phyloP scores from a whole-genome alignment of 1,284 basidiomycete species.

The Pisolithus thermaeus region DNA sequence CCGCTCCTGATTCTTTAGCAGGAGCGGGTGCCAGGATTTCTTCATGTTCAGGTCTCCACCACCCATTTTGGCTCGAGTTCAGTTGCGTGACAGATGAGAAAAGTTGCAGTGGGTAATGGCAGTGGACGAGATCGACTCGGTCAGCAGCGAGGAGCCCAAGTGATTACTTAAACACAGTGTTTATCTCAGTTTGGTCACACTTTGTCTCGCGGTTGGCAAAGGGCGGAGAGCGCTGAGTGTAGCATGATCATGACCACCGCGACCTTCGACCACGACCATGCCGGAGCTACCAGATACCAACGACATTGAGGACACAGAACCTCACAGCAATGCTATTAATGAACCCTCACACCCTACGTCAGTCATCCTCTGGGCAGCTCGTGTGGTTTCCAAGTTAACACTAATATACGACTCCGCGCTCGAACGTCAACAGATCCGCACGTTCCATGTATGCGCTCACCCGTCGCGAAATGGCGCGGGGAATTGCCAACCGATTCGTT shows the following conservation, averaged over 20 bases:
- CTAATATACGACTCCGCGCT: background rate
- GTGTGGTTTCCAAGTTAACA: slow-evolving; percentile 11
- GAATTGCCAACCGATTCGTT: slow-evolving; percentile 81
- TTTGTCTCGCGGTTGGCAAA: background rate
- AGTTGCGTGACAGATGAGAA: slow-evolving; percentile 8
- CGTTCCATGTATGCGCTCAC: slow-evolving; percentile 79
- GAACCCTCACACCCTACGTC: slow-evolving; percentile 18
- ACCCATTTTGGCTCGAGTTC: slow-evolving; percentile 73
- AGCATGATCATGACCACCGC: background rate
- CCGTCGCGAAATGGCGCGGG: slow-evolving; percentile 69
- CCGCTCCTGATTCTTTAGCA: slow-evolving; percentile 97
- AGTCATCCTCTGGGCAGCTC: slow-evolving; percentile 11
- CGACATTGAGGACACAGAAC: slow-evolving; percentile 10
- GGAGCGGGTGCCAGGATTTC: slow-evolving; percentile 98
- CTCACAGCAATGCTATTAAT: slow-evolving; percentile 1
- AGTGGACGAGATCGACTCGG: background rate
- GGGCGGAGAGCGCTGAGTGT: background rate
- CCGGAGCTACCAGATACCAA: slow-evolving; percentile 18
- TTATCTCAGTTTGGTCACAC: background rate
- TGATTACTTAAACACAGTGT: background rate
- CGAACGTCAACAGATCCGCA: slow-evolving; percentile 42
- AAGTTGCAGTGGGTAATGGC: slow-evolving; percentile 4
- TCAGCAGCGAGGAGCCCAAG: too few species aligned
- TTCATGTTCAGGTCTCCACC: slow-evolving; percentile 95
- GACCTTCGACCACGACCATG: slow-evolving; percentile 10